A percentile compares a stretch with the other conserved stretches of the same genome.
Conservation (phyloP, 495 filamentous ascomycete species). For the Hamigera avellanea region DNA sequence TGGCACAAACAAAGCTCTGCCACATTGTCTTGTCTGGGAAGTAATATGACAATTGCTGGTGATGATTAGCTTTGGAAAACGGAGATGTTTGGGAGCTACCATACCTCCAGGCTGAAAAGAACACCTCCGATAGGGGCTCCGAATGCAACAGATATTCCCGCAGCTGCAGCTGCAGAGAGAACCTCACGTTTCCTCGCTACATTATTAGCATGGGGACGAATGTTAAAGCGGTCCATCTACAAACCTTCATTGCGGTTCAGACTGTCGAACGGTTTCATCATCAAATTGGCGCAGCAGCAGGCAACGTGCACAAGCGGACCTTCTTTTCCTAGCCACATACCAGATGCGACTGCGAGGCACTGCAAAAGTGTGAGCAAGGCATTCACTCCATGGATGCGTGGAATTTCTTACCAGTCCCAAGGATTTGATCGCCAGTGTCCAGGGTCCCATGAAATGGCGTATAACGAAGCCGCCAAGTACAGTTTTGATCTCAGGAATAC, state of each 20-base stretch:
- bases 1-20: conserved; percentile 98
- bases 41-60: conserved; percentile 84
- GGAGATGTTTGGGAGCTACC: conserved; percentile 2
- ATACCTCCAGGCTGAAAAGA: conserved; percentile 79
- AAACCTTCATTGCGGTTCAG: conserved; percentile 83
- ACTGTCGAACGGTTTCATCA: conserved; percentile 80
- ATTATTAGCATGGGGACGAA: conserved; percentile 3
- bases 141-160: conserved; percentile 95
- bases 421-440: conserved; percentile 88
- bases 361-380: conserved; percentile 22
- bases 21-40: conserved; percentile 99
- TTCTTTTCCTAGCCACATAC: conserved; percentile 97
- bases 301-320: conserved; percentile 95
- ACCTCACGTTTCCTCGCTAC: conserved; percentile 91
- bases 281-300: conserved; percentile 91
- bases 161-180: conserved; percentile 85
- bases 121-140: conserved; percentile 93
- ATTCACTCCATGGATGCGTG: conserved; percentile 3
- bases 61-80: conserved; percentile 1
- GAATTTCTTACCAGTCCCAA: conserved; percentile 60
- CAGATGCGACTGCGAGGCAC: conserved; percentile 91
- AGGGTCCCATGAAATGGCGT: conserved; percentile 77
- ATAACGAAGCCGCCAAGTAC: conserved; percentile 93
- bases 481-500: conserved; percentile 97
- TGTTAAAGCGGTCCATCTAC: conserved; percentile 2